Evolutionary conservation across 2,329 filamentous ascomycete genomes (phyloP).

Genomic region (Microsporum canis): DNA sequence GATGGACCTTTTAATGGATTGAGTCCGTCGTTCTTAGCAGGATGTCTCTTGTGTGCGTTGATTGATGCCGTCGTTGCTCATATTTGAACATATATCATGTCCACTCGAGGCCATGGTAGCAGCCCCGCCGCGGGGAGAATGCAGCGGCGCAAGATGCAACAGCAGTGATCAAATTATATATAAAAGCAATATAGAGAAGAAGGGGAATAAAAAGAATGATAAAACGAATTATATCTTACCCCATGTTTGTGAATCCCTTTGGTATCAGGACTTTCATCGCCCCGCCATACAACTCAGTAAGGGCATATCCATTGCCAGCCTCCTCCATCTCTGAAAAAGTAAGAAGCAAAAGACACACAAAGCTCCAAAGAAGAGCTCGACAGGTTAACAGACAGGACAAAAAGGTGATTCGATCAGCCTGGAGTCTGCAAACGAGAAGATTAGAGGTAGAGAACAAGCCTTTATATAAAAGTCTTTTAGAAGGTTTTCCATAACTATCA

Average conservation of each 20-base stretch:
- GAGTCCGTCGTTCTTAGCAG: neutral
- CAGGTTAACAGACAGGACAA: neutral
- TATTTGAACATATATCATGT: neutral
- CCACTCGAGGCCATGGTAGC: neutral
- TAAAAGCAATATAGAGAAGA: neutral
- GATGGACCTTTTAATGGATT: conserved; percentile 14
- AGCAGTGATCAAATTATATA: neutral
- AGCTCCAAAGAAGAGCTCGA: neutral
- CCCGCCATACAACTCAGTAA: conserved; percentile 18
- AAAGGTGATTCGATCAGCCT: neutral
- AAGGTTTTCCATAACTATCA: neutral
- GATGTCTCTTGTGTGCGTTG: neutral
- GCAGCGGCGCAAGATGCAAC: neutral
- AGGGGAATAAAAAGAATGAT: neutral
- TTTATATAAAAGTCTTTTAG: neutral
- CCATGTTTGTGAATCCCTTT: conserved; percentile 16
- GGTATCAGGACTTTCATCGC: conserved; percentile 19
- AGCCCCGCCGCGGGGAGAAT: neutral
- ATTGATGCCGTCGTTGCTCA: neutral
- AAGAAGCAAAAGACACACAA: neutral
- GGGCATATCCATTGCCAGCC: conserved; percentile 1
- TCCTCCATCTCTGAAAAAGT: conserved; percentile 6
- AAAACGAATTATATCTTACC: conserved; percentile 13
- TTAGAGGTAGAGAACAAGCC: neutral
- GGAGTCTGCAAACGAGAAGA: neutral